These are phyloP conservation scores for Botryosphaeria agaves DNA, from an alignment of 2,329 filamentous ascomycete genomes.

Conservation along the genomic window DNA sequence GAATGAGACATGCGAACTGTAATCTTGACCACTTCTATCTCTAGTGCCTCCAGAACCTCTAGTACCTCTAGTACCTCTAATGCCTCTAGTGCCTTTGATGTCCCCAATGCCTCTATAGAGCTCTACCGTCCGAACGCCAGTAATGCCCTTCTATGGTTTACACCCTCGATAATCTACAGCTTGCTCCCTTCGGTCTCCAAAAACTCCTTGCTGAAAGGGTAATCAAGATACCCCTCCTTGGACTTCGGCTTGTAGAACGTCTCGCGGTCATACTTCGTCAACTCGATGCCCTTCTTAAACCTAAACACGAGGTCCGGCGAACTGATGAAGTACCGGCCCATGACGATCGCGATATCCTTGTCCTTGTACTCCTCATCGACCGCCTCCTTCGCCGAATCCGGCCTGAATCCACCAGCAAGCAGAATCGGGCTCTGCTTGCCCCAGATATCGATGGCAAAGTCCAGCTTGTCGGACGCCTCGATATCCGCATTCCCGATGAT, in stretches of 20 bases:
- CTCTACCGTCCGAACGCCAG: no score
- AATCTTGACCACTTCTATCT: no score
- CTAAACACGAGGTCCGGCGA: conserved; percentile 32
- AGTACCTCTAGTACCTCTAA: no score
- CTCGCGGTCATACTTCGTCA: conserved; percentile 26
- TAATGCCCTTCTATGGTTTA: no score
- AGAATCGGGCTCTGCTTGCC: conserved; percentile 27
- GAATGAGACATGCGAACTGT: no score
- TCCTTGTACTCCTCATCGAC: conserved; percentile 24
- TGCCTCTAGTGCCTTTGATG: no score
- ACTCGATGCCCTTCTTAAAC: conserved; percentile 22
- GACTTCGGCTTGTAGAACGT: conserved; percentile 27
- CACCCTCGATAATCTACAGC: no score
- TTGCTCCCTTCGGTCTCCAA: conserved; percentile 6
- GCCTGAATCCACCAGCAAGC: conserved; percentile 25
- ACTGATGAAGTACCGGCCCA: conserved; percentile 31
- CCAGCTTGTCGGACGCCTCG: conserved; percentile 21
- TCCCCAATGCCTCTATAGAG: no score
- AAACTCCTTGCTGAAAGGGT: conserved; percentile 20
- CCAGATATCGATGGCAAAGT: conserved; percentile 30
- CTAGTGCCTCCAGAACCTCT: no score
- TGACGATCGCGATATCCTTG: conserved; percentile 26
- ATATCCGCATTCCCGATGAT: conserved; percentile 26
- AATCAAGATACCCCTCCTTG: conserved; percentile 24
- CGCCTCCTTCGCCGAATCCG: conserved; percentile 17